A percentile compares a stretch with the other conserved stretches of the same genome.
Evolutionary conservation across 129 eudicot genomes (phyloP).

Genomic region (Chrysanthemum lavandulifolium): DNA sequence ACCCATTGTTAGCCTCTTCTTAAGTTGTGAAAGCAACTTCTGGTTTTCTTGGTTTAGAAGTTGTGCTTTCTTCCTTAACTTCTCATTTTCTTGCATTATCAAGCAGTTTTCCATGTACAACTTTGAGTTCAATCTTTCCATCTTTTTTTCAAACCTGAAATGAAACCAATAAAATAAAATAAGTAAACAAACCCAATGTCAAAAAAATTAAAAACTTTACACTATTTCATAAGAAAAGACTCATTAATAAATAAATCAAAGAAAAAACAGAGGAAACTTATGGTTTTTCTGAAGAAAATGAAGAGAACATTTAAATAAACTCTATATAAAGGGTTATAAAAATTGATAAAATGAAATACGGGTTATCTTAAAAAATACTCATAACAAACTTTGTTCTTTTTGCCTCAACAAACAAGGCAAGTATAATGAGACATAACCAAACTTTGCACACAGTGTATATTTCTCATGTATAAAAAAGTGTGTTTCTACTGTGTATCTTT

Average conservation of each 20-base stretch:
- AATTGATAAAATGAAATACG: constrained; percentile 10
- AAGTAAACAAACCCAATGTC: neutral
- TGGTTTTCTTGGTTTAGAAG: constrained; percentile 83
- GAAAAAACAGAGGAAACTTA: constrained; percentile 19
- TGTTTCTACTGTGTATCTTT: constrained; percentile 18
- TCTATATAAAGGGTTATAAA: neutral
- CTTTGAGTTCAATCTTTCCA: constrained; percentile 94
- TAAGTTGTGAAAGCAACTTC: constrained; percentile 64
- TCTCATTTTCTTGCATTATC: constrained; percentile 92
- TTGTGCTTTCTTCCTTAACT: constrained; percentile 87
- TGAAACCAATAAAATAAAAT: neutral
- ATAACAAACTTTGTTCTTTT: constrained; percentile 32
- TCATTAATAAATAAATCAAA: neutral
- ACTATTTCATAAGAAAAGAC: neutral
- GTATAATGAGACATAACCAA: constrained; percentile 41
- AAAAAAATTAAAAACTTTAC: neutral
- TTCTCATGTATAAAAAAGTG: too few species aligned
- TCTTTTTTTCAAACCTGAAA: constrained; percentile 27
- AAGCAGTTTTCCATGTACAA: constrained; percentile 87
- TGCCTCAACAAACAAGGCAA: constrained; percentile 41
- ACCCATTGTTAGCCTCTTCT: constrained; percentile 60
- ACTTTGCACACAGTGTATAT: neutral
- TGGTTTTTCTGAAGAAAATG: neutral
- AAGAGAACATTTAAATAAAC: too few species aligned
- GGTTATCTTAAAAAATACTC: constrained; percentile 48